A percentile compares a stretch with the other conserved stretches of the same genome.
phyloP scores from a whole-genome alignment of 306 rosid genomes.

The Argentina anserina region DNA sequence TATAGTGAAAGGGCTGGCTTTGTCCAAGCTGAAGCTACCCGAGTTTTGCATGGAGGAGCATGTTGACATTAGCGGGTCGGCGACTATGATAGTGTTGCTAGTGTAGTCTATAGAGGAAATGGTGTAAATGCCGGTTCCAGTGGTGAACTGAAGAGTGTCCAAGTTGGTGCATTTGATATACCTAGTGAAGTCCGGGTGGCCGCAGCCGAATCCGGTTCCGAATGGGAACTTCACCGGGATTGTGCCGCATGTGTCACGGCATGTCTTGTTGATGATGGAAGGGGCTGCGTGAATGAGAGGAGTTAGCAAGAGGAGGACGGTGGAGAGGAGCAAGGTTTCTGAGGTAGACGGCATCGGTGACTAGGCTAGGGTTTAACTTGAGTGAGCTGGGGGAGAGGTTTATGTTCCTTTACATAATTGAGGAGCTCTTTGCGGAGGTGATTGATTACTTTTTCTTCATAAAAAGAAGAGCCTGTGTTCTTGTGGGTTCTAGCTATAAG shows the following conservation, averaged over 20 bases:
- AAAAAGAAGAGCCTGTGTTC: conserved; percentile 29
- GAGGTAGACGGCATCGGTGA: conserved; percentile 24
- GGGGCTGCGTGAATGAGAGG: conserved; percentile 17
- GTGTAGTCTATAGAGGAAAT: conserved; percentile 50
- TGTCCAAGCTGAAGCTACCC: conserved; percentile 44
- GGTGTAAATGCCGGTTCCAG: conserved; percentile 40
- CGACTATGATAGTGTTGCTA: conserved; percentile 29
- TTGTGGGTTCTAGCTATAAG: conserved; percentile 25
- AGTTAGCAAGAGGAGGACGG: conserved; percentile 24
- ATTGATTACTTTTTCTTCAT: conserved; percentile 28
- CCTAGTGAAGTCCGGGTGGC: conserved; percentile 50
- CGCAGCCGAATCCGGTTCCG: conserved; percentile 54
- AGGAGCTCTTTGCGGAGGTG: conserved; percentile 32
- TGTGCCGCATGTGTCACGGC: conserved; percentile 34
- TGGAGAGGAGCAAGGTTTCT: conserved; percentile 11
- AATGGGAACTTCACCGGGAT: conserved; percentile 47
- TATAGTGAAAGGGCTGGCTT: conserved; percentile 37
- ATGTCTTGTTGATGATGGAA: conserved; percentile 25
- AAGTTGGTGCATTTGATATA: conserved; percentile 38
- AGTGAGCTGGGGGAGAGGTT: background rate
- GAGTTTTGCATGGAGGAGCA: conserved; percentile 53
- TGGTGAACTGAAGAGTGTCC: conserved; percentile 40
- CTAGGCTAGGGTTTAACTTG: background rate
- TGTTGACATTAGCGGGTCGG: conserved; percentile 49
- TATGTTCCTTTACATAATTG: background rate